phyloP scores from a whole-genome alignment of 768 basidiomycete genomes.

The Termitomyces sp. region DNA sequence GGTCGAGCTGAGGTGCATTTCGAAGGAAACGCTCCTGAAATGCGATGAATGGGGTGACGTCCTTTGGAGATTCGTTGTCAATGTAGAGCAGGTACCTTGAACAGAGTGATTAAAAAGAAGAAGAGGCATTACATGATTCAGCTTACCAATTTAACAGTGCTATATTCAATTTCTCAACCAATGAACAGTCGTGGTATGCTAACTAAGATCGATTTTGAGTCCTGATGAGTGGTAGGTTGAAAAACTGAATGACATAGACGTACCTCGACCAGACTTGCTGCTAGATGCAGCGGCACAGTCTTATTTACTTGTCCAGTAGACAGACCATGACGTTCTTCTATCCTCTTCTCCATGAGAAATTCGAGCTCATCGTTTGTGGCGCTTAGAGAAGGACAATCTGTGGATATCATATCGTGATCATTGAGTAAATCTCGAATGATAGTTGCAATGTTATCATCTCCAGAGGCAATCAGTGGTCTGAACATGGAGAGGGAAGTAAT shows the following conservation, averaged over 20 bases:
- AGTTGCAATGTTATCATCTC: not conserved
- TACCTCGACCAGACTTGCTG: conserved; percentile 10
- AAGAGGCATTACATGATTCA: too few species aligned
- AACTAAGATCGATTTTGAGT: conserved; percentile 3
- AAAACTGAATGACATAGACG: not conserved
- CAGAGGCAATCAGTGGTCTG: not conserved
- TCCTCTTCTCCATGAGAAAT: conserved; percentile 4
- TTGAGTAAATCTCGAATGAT: conserved; percentile 1
- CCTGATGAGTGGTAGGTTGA: not conserved
- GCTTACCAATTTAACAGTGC: conserved; percentile 15
- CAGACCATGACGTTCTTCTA: not conserved
- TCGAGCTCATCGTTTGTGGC: conserved; percentile 5
- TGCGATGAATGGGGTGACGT: not conserved
- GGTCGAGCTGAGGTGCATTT: conserved; percentile 11
- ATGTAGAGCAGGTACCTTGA: conserved; percentile 12
- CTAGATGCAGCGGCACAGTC: not conserved
- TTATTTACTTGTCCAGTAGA: not conserved
- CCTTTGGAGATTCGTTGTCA: not conserved
- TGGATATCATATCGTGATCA: not conserved
- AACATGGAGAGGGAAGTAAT: too few species aligned
- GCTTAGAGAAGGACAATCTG: not conserved
- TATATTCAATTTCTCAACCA: conserved; percentile 10
- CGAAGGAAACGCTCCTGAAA: conserved; percentile 13
- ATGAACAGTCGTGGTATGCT: conserved; percentile 8
- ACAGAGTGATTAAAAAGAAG: too few species aligned